Percentiles rank a stretch among this genome's conserved stretches.
These are phyloP conservation scores for Fusarium armeniacum DNA, from an alignment of 2,329 filamentous ascomycete genomes.

Conservation along the genomic window DNA sequence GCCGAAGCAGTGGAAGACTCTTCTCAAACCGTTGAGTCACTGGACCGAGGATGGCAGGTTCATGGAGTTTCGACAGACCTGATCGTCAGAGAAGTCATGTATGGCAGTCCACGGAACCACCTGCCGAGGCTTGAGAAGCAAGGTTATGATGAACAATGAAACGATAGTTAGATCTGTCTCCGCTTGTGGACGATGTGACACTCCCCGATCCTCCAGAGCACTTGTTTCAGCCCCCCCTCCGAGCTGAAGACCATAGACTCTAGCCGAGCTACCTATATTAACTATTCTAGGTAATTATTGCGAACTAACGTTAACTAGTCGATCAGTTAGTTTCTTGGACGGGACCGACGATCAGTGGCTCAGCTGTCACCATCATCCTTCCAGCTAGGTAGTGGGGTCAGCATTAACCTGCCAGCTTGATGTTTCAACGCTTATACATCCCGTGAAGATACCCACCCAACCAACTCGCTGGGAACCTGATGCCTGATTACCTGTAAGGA, in stretches of 20 bases:
- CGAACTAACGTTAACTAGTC: background rate
- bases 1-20: background rate
- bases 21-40: background rate
- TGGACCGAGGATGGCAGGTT: background rate
- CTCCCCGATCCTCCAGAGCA: conserved; percentile 1
- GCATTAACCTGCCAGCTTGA: background rate
- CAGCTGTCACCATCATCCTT: background rate
- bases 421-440: background rate
- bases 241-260: background rate
- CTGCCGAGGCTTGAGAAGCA: background rate
- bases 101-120: background rate
- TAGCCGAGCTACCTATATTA: no score
- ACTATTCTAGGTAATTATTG: conserved; percentile 5
- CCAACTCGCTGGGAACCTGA: background rate
- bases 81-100: no score
- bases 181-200: background rate
- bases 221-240: background rate
- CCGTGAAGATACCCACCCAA: background rate
- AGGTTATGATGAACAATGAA: background rate
- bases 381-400: background rate
- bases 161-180: background rate
- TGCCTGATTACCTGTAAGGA: background rate
- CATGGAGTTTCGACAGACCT: no score
- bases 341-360: background rate
- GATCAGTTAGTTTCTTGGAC: background rate